Base-by-base conservation (phyloP, 2,329 filamentous ascomycete species). In the Venturia carpophila region DNA sequence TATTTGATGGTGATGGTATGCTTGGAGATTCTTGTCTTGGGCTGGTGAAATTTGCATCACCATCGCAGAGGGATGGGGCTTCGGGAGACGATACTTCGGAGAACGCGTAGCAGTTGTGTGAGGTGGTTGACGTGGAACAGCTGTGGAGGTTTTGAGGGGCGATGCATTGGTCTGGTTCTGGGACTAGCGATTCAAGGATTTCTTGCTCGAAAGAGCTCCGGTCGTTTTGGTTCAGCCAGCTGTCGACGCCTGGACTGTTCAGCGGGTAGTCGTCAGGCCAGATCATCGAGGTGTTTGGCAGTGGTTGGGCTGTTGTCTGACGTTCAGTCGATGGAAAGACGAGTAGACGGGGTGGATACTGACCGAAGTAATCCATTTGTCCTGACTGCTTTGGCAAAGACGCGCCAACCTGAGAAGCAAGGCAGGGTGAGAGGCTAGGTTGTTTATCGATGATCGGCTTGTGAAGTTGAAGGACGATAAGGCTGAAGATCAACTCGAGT, bases 141-240 rank as follows among this genome's bases (percentile, higher is more conserved):
- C 37, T 58, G 52, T n/a, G 37, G 27, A 58, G 27, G 7, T 58
- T 37, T 58, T 37, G 52, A 30, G 52, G 52, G 15, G 27, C 7
- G 27, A 58, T 58, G 52, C 37, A 58, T 37, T n/a, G 27, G 5
- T 58, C 47, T 30, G 21, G 2, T 6, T 3, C 52, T 37, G 19
- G 3, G 15, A 27, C 19, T 58, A 27, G 52, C 15, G 52, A 37
- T 58, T 37, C 30, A 4, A 58, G 11, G 2, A 27, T 15, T 21
- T 58, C 27, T 5, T 58, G n/a, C 17, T 58, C 30, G 52, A 37
- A 37, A 15, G 37, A 19, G 30, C 21, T 37, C 52, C 52, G 19
- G 9, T 58, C 52, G 15, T 58, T 37, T 37, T 58, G 52, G 52
- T 58, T 58, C 17, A 58, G 52, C 52, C 52, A 58, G 27, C 30